These are phyloP conservation scores for Pinus tabuliformis DNA, from an alignment of 75 land plant genomes.

Conservation along the genomic window DNA sequence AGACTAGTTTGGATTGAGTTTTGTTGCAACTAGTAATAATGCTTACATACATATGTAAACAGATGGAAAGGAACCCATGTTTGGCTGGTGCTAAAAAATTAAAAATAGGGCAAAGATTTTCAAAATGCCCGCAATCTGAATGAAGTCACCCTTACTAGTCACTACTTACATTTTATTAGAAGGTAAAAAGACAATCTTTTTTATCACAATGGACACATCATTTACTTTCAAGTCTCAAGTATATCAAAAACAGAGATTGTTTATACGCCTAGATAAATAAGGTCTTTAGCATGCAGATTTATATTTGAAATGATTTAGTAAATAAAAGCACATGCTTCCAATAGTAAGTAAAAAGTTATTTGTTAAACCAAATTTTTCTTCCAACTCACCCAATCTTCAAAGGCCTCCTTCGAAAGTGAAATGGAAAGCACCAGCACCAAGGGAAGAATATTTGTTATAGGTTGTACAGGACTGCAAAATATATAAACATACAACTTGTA, in stretches of 20 bases:
- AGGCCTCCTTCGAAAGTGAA: conserved; percentile 38
- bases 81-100: not conserved
- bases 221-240: not conserved
- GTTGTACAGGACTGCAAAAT: conserved; percentile 37
- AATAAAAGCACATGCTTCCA: not conserved
- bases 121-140: not conserved
- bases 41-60: not conserved
- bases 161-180: not conserved
- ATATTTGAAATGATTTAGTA: not conserved
- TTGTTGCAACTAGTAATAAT: not conserved
- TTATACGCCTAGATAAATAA: not conserved
- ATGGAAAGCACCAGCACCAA: conserved; percentile 37
- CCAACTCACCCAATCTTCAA: conserved; percentile 34
- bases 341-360: not conserved
- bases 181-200: not conserved
- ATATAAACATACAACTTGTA: not conserved
- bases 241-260: not conserved
- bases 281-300: not conserved
- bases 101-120: not conserved
- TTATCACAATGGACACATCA: not conserved
- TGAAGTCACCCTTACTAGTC: not conserved
- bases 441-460: conserved; percentile 35
- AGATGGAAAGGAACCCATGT: not conserved
- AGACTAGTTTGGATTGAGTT: not conserved
- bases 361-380: not conserved